Evolutionary conservation across 495 filamentous ascomycete genomes (phyloP), one percentile per base, ranked within the genome.

Genomic region (Penicillium goetzii): DNA sequence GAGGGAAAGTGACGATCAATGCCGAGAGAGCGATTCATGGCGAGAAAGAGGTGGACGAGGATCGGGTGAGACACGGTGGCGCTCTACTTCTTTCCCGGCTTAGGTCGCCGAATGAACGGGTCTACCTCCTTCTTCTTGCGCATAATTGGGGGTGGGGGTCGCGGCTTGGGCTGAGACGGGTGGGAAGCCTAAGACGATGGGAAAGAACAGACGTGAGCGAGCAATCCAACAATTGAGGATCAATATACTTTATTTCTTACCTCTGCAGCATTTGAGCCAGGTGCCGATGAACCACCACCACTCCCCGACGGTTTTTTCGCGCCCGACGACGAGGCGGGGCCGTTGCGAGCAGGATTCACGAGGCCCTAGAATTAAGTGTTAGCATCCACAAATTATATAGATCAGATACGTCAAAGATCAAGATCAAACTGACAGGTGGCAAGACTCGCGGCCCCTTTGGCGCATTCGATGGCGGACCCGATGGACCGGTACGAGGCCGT

Each of bases 91-190:
- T 60, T 73, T 69, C 74, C 77, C 55, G 71, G 74, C 62, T 83
- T 85, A 7, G 83, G 21, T 11, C 43, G 82, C 23, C 79, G 72
- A 52, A 85, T 84, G 51, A 85, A 85, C 1, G 82, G 81, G 66
- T 85, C 81, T 11, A 59, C 77, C 40, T 81, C 75, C 61, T 83
- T 83, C 64, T 77, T 82, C 58, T 77, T 80, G 47, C 79, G 80
- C 62, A 77, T 75, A 17, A 76, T 76, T 12, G 77, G 78, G 17
- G 70, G 76, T 12, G 77, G 78, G 17, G 70, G 76, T 58, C 76
- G 60, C 8, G 65, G 65, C 33, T 61, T 72, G 3, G 60, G 59
- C 26, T 60, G 58, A 57, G 33, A 33, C n/a, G 25, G 43, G 17
- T 63, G 59, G 5, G 56, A 25, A 55, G 62, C 41, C 66, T 71